phyloP scores from a whole-genome alignment of 768 basidiomycete genomes.

The Daedalea quercina region DNA sequence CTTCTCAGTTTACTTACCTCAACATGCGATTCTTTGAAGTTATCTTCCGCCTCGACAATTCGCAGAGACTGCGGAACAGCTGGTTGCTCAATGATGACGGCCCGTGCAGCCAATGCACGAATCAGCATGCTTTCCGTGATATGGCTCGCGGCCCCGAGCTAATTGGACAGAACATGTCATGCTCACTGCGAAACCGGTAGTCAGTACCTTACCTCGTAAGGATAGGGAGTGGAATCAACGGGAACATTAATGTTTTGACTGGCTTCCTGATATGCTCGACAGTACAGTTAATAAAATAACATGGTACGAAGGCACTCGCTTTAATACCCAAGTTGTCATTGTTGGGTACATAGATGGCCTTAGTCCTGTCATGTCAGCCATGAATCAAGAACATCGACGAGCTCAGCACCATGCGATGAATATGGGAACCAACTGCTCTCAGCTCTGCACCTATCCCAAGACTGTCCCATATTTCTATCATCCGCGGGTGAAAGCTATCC shows the following conservation, averaged over 20 bases:
- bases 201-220: neutral
- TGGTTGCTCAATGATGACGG: slow-evolving; percentile 26
- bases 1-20: too few relatives aligned
- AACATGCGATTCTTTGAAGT: neutral
- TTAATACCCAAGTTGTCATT: slow-evolving; percentile 22
- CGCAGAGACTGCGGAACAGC: slow-evolving; percentile 33
- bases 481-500: slow-evolving; percentile 26
- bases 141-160: neutral
- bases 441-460: too few relatives aligned
- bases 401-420: neutral
- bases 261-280: too few relatives aligned
- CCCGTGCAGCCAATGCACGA: slow-evolving; percentile 40
- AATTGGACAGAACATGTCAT: neutral
- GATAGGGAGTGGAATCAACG: neutral
- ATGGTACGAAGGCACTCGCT: slow-evolving; percentile 8
- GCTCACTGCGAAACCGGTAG: neutral
- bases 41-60: slow-evolving; percentile 14
- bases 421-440: neutral
- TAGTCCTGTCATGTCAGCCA: slow-evolving; percentile 14
- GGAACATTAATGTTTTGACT: neutral
- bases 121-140: slow-evolving; percentile 1
- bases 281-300: too few relatives aligned
- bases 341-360: slow-evolving; percentile 18
- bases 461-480: too few relatives aligned
- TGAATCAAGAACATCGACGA: neutral